These are phyloP conservation scores for Scalesia atractyloides DNA, from an alignment of 129 eudicot species.

Conservation along the genomic window DNA sequence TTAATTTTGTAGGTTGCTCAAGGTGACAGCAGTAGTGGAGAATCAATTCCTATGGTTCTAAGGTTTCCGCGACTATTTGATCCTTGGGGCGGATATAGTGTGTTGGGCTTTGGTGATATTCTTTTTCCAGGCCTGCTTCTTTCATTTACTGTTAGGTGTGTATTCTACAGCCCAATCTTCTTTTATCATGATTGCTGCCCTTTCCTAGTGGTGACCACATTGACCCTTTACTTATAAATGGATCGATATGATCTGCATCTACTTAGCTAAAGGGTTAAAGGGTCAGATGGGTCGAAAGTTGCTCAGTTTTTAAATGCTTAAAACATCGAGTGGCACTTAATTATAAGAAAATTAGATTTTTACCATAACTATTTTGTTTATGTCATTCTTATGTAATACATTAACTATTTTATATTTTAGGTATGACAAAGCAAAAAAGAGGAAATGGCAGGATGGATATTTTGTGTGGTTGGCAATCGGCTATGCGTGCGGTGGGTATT, in stretches of 20 bases:
- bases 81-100: slow-evolving; percentile 86
- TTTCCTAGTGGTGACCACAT: background rate
- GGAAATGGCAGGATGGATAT: slow-evolving; percentile 57
- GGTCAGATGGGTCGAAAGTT: background rate
- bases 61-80: slow-evolving; percentile 74
- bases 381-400: background rate
- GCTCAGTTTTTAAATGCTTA: background rate
- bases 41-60: slow-evolving; percentile 92
- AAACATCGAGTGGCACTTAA: background rate
- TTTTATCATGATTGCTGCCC: slow-evolving; percentile 5
- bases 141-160: slow-evolving; percentile 72
- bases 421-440: slow-evolving; percentile 74
- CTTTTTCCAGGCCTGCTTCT: slow-evolving; percentile 92
- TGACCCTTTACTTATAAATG: background rate
- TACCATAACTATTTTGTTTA: background rate
- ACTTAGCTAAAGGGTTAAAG: background rate
- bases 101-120: slow-evolving; percentile 93
- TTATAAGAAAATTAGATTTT: background rate
- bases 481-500: slow-evolving; percentile 75
- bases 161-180: slow-evolving; percentile 10
- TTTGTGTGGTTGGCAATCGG: slow-evolving; percentile 79
- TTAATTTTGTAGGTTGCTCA: slow-evolving; percentile 68
- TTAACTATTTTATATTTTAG: slow-evolving; percentile 44
- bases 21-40: slow-evolving; percentile 87
- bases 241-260: background rate